phyloP scores from a whole-genome alignment of 192 early-diverging fungal genomes.

The Chytriomyces confervae region DNA sequence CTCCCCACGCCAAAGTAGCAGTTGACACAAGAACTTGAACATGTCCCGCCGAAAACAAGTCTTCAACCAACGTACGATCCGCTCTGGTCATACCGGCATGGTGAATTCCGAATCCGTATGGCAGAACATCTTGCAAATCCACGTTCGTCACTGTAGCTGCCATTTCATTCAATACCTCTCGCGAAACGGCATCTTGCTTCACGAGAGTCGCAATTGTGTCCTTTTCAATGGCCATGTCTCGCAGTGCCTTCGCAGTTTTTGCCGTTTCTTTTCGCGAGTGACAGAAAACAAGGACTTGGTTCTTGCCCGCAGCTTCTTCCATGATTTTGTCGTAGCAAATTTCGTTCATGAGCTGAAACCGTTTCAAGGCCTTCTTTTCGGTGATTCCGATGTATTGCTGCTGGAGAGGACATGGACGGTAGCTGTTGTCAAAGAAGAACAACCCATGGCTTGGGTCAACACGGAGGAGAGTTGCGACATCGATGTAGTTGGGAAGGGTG shows the following conservation, averaged over 20 bases:
- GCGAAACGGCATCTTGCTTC: conserved; percentile 77
- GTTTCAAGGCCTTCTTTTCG: conserved; percentile 93
- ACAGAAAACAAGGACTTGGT: conserved; percentile 94
- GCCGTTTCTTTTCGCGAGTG: conserved; percentile 98
- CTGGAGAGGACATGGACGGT: conserved; percentile 92
- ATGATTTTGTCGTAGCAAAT: conserved; percentile 92
- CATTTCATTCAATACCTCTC: conserved; percentile 84
- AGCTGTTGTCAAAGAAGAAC: conserved; percentile 93
- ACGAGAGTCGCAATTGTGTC: conserved; percentile 85
- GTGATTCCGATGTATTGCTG: conserved; percentile 97
- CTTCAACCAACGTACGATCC: conserved; percentile 92
- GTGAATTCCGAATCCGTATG: conserved; percentile 95
- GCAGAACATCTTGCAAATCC: conserved; percentile 86
- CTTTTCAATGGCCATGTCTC: conserved; percentile 92
- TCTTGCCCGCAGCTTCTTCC: conserved; percentile 72
- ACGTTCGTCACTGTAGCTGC: conserved; percentile 80
- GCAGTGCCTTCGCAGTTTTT: conserved; percentile 88
- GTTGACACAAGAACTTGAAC: conserved; percentile 94
- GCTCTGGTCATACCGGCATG: conserved; percentile 94
- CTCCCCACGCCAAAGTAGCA: conserved; percentile 98
- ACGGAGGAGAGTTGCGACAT: conserved; percentile 93
- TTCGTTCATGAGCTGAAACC: conserved; percentile 96
- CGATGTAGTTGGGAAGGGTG: conserved; percentile 94
- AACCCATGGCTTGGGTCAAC: conserved; percentile 80
- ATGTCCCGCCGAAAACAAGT: conserved; percentile 89